Evolutionary conservation across 495 filamentous ascomycete genomes (phyloP).

Genomic region (Aspergillus incahuasiensis): DNA sequence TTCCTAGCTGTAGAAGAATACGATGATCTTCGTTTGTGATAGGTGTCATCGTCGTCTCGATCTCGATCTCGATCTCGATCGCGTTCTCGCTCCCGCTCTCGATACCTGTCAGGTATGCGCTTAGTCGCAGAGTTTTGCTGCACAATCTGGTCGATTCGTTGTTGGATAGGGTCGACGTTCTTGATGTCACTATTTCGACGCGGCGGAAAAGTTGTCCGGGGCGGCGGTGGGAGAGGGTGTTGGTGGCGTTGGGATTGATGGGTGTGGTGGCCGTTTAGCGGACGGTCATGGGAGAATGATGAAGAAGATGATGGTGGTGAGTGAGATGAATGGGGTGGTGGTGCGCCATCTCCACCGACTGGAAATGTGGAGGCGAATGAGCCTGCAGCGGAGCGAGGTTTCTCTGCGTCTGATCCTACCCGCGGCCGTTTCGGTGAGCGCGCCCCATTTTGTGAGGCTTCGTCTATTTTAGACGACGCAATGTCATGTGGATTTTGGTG

Average conservation of each 20-base stretch:
- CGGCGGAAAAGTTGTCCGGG: constrained; percentile 13
- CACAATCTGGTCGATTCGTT: constrained; percentile 34
- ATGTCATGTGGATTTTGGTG: background rate
- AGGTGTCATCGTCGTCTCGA: constrained; percentile 9
- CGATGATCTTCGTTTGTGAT: constrained; percentile 12
- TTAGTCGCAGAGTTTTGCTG: constrained; percentile 21
- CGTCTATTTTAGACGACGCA: constrained; percentile 7
- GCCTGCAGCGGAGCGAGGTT: background rate
- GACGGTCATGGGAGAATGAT: constrained; percentile 13
- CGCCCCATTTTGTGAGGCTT: constrained; percentile 23
- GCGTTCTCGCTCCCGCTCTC: constrained; percentile 10
- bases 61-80: background rate
- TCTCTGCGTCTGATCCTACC: constrained; percentile 23
- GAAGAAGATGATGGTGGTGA: constrained; percentile 3
- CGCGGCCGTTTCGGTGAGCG: constrained; percentile 42
- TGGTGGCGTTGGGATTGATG: constrained; percentile 14
- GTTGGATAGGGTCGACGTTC: constrained; percentile 25
- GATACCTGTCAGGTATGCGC: constrained; percentile 9
- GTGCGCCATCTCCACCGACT: background rate
- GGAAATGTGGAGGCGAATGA: constrained; percentile 5
- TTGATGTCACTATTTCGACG: constrained; percentile 17
- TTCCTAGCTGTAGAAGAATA: constrained; percentile 5
- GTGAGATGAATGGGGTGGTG: background rate
- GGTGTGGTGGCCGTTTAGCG: constrained; percentile 17
- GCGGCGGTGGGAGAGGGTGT: constrained; percentile 13